Evolutionary conservation across 2,329 filamentous ascomycete genomes (phyloP).

Genomic region (Cladophialophora yegresii): DNA sequence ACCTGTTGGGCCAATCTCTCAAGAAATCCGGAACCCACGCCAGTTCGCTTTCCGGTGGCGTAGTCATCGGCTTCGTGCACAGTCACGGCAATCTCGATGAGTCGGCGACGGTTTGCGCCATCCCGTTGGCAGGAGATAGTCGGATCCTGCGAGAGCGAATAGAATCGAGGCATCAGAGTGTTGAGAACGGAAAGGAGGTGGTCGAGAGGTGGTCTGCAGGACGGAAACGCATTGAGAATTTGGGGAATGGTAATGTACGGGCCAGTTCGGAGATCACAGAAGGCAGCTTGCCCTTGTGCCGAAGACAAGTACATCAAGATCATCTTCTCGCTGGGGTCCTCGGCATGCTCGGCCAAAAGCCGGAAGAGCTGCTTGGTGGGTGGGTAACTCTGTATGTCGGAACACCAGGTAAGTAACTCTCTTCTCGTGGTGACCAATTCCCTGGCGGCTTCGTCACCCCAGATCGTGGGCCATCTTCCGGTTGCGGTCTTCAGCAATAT

Average conservation of each 20-base stretch:
- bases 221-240: constrained; percentile 88
- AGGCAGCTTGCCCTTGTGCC: constrained; percentile 84
- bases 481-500: constrained; percentile 74
- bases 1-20: constrained; percentile 78
- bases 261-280: constrained; percentile 91
- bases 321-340: constrained; percentile 80
- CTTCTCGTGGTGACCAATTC: constrained; percentile 87
- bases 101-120: constrained; percentile 70
- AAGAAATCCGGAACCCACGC: constrained; percentile 89
- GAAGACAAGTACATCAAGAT: constrained; percentile 83
- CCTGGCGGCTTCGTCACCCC: constrained; percentile 84
- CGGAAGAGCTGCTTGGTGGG: constrained; percentile 86
- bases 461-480: constrained; percentile 95
- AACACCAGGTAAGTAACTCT: constrained; percentile 93
- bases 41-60: constrained; percentile 70
- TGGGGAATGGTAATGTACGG: constrained; percentile 83
- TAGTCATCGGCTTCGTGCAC: constrained; percentile 86
- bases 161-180: constrained; percentile 95
- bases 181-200: constrained; percentile 76
- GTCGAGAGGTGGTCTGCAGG: constrained; percentile 82
- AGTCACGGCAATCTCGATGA: constrained; percentile 96
- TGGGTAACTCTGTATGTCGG: constrained; percentile 87
- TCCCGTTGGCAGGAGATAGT: constrained; percentile 73
- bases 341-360: constrained; percentile 80
- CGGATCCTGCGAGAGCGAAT: constrained; percentile 95